These are phyloP conservation scores for Peronosclerospora sorghi DNA, from an alignment of 352 stramenopile genomes.

Conservation along the genomic window DNA sequence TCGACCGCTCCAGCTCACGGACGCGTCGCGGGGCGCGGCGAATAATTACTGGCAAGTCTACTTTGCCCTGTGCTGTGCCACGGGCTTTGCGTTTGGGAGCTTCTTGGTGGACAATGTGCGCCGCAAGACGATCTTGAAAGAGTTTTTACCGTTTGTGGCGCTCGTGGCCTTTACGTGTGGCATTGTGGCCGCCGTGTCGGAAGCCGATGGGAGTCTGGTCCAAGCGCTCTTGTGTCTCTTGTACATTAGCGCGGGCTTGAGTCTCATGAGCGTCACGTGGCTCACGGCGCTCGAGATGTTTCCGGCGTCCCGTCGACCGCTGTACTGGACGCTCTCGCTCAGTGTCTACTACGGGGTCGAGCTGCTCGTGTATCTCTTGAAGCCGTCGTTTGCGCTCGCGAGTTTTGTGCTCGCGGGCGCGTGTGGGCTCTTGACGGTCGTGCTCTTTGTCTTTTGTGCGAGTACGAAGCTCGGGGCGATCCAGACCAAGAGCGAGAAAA, in stretches of 20 bases:
- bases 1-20: conserved; percentile 24
- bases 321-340: conserved; percentile 62
- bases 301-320: conserved; percentile 37
- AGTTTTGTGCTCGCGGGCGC: conserved; percentile 43
- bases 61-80: conserved; percentile 32
- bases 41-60: conserved; percentile 48
- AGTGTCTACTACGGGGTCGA: conserved; percentile 53
- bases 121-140: conserved; percentile 85
- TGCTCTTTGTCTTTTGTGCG: conserved; percentile 68
- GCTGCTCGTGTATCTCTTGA: conserved; percentile 39
- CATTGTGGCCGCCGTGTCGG: conserved; percentile 32
- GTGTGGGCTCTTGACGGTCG: conserved; percentile 33
- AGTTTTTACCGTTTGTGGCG: conserved; percentile 68
- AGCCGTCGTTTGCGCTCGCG: conserved; percentile 47
- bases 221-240: conserved; percentile 45
- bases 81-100: conserved; percentile 56
- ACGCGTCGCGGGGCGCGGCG: conserved; percentile 6
- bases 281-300: conserved; percentile 78
- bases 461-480: conserved; percentile 76
- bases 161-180: conserved; percentile 48
- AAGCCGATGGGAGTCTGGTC: conserved; percentile 26
- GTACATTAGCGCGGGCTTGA: conserved; percentile 54
- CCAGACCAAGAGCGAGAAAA: conserved; percentile 81
- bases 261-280: conserved; percentile 64
- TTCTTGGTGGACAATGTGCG: conserved; percentile 77